These are phyloP conservation scores for Botryotinia convoluta DNA, from an alignment of 2,329 filamentous ascomycete species.

Conservation along the genomic window DNA sequence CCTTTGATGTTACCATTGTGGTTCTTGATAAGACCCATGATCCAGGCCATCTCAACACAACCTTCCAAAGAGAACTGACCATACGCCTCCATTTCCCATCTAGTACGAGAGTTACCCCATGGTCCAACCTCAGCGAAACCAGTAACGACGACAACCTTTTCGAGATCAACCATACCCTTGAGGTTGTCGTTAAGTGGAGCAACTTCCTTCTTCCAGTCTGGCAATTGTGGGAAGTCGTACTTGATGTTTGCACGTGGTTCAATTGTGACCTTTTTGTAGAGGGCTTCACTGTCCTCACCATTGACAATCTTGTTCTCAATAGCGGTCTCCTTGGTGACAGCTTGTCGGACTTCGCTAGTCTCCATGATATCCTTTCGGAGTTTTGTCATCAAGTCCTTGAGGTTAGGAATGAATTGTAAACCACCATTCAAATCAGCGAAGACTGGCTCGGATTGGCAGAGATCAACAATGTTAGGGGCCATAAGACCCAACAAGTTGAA, in stretches of 20 bases:
- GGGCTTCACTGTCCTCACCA: conserved; percentile 82
- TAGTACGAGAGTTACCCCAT: conserved; percentile 96
- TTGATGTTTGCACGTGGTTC: conserved; percentile 97
- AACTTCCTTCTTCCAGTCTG: conserved; percentile 88
- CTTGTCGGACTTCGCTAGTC: conserved; percentile 87
- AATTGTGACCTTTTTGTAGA: conserved; percentile 93
- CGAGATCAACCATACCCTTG: conserved; percentile 97
- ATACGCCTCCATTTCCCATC: conserved; percentile 99
- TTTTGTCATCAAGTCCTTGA: conserved; percentile 91
- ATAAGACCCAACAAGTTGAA: conserved; percentile 97
- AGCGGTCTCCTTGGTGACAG: conserved; percentile 91
- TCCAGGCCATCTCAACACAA: conserved; percentile 99
- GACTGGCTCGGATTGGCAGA: conserved; percentile 93
- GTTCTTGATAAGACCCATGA: conserved; percentile 99
- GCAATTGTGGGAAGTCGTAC: conserved; percentile 87
- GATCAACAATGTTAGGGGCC: conserved; percentile 88
- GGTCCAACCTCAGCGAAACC: conserved; percentile 95
- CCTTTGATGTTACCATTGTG: conserved; percentile 96
- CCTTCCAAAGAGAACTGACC: conserved; percentile 97
- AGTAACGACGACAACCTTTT: conserved; percentile 96
- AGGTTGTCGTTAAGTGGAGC: conserved; percentile 84
- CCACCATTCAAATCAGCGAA: conserved; percentile 98
- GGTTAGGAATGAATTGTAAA: conserved; percentile 92
- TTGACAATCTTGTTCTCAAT: conserved; percentile 98
- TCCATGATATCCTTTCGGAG: conserved; percentile 94